Evolutionary conservation across 2,329 filamentous ascomycete species (phyloP).

Genomic region (Exophiala bonariae): DNA sequence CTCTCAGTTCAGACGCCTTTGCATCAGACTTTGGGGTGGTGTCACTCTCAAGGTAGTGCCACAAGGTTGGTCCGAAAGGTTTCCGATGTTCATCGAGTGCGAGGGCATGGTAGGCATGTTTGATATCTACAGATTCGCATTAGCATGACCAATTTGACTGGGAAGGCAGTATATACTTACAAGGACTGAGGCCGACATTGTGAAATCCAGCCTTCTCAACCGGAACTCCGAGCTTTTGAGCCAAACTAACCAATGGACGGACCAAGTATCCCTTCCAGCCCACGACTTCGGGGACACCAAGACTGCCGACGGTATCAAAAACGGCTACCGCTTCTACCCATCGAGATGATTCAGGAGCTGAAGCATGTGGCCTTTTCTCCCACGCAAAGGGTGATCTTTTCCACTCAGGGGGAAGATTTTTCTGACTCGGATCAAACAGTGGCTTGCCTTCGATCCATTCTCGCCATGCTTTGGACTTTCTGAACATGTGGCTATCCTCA

Average conservation of each 20-base stretch:
- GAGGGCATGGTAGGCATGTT: slow-evolving; percentile 40
- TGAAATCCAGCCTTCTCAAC: not conserved
- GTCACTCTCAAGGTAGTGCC: slow-evolving; percentile 39
- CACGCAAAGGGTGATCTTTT: too few species aligned
- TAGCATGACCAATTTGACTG: not conserved
- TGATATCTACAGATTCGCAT: slow-evolving; percentile 30
- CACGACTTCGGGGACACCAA: slow-evolving; percentile 33
- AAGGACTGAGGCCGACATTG: slow-evolving; percentile 2
- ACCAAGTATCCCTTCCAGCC: not conserved
- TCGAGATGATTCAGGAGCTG: not conserved
- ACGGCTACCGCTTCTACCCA: slow-evolving; percentile 33
- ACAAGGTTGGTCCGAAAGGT: slow-evolving; percentile 53
- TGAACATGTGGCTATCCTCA: too few species aligned
- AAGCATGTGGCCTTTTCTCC: too few species aligned
- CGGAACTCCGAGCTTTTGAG: slow-evolving; percentile 12
- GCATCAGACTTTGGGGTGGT: too few species aligned
- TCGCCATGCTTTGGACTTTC: too few species aligned
- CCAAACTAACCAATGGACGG: too few species aligned
- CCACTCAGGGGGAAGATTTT: too few species aligned
- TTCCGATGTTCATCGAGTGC: slow-evolving; percentile 38
- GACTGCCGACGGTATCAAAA: slow-evolving; percentile 35
- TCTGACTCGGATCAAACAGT: too few species aligned
- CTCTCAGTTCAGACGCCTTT: too few species aligned
- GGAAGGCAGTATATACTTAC: not conserved
- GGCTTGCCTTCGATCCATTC: too few species aligned